Evolutionary conservation across 176 grass and related monocot species (phyloP).

Genomic region (Lolium multiflorum): DNA sequence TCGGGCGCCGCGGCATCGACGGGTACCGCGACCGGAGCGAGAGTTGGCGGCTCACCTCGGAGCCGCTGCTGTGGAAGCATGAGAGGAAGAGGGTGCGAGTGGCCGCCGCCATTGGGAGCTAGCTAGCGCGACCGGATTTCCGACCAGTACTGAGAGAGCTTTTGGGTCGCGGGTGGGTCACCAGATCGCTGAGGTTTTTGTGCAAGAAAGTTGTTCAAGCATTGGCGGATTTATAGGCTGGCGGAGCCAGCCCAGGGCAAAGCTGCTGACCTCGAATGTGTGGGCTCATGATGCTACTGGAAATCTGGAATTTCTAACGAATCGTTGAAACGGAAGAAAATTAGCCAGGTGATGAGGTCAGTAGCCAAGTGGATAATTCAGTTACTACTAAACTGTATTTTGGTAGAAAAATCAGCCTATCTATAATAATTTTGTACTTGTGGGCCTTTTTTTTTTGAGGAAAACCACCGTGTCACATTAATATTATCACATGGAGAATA

Average conservation of each 20-base stretch:
- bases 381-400: not conserved
- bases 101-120: constrained; percentile 25
- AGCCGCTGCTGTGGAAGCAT: constrained; percentile 57
- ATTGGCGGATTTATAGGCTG: not conserved
- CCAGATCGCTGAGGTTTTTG: not conserved
- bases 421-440: not conserved
- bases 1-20: constrained; percentile 77
- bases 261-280: not conserved
- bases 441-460: not conserved
- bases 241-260: not conserved
- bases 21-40: constrained; percentile 67
- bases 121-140: not conserved
- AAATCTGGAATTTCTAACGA: not conserved
- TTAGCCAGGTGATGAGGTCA: not conserved
- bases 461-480: too few species aligned
- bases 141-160: not conserved
- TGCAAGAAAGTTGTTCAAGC: not conserved
- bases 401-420: too few species aligned
- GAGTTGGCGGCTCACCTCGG: constrained; percentile 50
- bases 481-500: too few species aligned
- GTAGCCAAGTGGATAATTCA: not conserved
- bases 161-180: not conserved
- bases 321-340: not conserved
- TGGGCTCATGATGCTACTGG: not conserved
- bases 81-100: constrained; percentile 47